phyloP scores from a whole-genome alignment of 331 rosid species.

The Erythrophleum ivorense region DNA sequence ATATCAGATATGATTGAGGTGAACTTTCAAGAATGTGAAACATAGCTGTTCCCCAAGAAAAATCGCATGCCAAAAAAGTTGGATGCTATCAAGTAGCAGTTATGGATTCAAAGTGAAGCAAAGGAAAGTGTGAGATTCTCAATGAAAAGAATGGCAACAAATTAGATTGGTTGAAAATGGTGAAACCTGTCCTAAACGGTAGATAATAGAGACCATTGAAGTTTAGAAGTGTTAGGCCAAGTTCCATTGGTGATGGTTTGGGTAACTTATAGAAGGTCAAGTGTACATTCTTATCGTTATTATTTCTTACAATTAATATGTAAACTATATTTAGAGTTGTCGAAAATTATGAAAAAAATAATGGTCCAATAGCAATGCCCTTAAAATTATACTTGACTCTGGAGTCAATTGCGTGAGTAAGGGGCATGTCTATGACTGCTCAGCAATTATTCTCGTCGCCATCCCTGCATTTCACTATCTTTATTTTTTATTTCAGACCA shows the following conservation, averaged over 20 bases:
- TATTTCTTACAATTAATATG: background rate
- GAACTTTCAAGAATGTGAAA: background rate
- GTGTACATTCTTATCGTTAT: background rate
- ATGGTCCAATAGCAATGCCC: background rate
- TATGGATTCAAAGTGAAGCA: background rate
- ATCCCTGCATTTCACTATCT: background rate
- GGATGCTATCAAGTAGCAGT: background rate
- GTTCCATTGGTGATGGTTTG: no score
- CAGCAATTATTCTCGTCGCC: slow-evolving; percentile 12
- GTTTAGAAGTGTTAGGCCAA: no score
- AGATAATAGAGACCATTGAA: no score
- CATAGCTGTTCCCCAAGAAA: background rate
- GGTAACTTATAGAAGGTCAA: background rate
- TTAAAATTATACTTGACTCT: background rate
- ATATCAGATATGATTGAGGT: background rate
- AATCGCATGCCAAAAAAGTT: slow-evolving; percentile 14
- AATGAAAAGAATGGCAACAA: background rate
- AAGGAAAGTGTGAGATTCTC: slow-evolving; percentile 4
- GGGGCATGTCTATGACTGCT: slow-evolving; percentile 6
- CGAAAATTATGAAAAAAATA: background rate
- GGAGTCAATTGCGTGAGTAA: background rate
- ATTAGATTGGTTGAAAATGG: background rate
- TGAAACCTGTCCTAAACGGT: background rate
- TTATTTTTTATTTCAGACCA: background rate
- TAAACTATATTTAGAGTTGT: background rate